These are phyloP conservation scores for Bondarzewia mesenterica DNA, from an alignment of 1,284 basidiomycete species.

Conservation along the genomic window DNA sequence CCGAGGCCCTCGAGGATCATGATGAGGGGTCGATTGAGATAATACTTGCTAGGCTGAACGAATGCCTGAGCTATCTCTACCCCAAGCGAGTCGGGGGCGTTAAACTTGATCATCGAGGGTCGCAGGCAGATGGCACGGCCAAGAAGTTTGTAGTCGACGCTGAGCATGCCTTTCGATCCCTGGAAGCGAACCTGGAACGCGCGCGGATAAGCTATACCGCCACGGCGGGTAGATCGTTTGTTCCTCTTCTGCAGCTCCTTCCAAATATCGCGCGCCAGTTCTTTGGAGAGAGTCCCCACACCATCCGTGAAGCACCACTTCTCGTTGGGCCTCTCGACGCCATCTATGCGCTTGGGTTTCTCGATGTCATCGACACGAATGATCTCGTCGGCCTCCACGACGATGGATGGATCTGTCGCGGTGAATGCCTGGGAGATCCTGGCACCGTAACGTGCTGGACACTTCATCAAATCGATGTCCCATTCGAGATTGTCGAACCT, in stretches of 20 bases:
- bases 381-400: conserved; percentile 47
- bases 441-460: conserved; percentile 65
- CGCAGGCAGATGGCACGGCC: conserved; percentile 42
- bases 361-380: conserved; percentile 36
- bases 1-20: conserved; percentile 58
- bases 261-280: conserved; percentile 49
- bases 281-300: conserved; percentile 55
- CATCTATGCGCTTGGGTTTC: conserved; percentile 2
- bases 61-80: conserved; percentile 64
- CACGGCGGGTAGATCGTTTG: conserved; percentile 25
- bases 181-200: conserved; percentile 54
- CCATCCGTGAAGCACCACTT: conserved; percentile 58
- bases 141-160: conserved; percentile 40
- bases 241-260: conserved; percentile 29
- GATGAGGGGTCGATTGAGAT: conserved; percentile 62
- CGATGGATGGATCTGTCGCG: conserved; percentile 53
- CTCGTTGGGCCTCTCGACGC: conserved; percentile 4
- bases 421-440: conserved; percentile 69
- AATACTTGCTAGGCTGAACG: conserved; percentile 47
- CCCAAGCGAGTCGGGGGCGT: conserved; percentile 33
- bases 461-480: conserved; percentile 39
- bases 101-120: conserved; percentile 58
- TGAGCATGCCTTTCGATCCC: conserved; percentile 59
- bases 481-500: conserved; percentile 38
- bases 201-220: conserved; percentile 28